These are phyloP conservation scores for Parmelia sp. DNA, from an alignment of 495 filamentous ascomycete genomes.

Conservation along the genomic window DNA sequence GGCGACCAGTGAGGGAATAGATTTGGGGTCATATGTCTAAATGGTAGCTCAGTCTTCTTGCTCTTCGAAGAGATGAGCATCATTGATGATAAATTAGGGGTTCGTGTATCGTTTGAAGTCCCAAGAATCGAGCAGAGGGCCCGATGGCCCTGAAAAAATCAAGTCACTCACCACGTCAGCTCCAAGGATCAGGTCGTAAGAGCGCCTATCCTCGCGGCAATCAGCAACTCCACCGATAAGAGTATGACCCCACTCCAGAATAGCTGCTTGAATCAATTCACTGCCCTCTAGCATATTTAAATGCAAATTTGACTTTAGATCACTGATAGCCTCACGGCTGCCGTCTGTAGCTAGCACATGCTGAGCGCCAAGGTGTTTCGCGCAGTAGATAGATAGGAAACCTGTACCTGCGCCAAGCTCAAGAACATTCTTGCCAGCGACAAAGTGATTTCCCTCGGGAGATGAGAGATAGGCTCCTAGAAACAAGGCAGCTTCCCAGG, in stretches of 20 bases:
- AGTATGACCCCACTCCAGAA: slow-evolving; percentile 57
- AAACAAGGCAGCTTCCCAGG: slow-evolving; percentile 91
- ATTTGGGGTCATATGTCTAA: slow-evolving; percentile 59
- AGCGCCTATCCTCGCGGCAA: slow-evolving; percentile 17
- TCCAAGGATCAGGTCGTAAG: slow-evolving; percentile 36
- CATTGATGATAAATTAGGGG: not conserved
- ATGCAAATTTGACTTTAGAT: slow-evolving; percentile 58
- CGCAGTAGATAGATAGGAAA: slow-evolving; percentile 74
- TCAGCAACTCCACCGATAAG: slow-evolving; percentile 29
- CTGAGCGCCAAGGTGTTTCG: slow-evolving; percentile 59
- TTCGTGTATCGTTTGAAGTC: not conserved
- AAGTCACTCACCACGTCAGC: slow-evolving; percentile 38
- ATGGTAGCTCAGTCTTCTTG: slow-evolving; percentile 8
- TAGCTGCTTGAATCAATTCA: slow-evolving; percentile 38
- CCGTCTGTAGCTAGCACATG: slow-evolving; percentile 75
- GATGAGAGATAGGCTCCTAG: slow-evolving; percentile 66
- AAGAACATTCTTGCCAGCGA: slow-evolving; percentile 59
- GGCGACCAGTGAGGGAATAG: slow-evolving; percentile 51
- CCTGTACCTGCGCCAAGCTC: slow-evolving; percentile 89
- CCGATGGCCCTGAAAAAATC: not conserved
- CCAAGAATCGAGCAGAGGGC: slow-evolving; percentile 5
- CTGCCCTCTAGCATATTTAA: slow-evolving; percentile 55
- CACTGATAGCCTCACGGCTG: slow-evolving; percentile 62
- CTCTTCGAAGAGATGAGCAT: not conserved
- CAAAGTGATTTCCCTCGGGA: slow-evolving; percentile 33